Base-by-base conservation (phyloP, 2,329 filamentous ascomycete species). In the Hypoxylon sp. region DNA sequence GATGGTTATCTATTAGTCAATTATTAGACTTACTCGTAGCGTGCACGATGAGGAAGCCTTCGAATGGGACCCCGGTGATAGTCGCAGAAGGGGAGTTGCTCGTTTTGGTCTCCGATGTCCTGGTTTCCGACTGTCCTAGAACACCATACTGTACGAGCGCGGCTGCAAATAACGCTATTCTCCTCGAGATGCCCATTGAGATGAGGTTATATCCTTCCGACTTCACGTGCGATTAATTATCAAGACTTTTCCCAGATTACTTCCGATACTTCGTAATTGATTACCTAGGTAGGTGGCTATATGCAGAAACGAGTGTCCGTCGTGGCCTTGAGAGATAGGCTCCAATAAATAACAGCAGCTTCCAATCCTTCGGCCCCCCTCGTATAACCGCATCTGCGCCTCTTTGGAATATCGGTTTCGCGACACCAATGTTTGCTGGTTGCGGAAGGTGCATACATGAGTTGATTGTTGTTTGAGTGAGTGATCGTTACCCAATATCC, bases 61-160 rank as follows among this genome's bases (percentile, higher is more conserved):
- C 19, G 21, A 69, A 69, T 14, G 67, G 59, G 9, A 32, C 59
- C 21, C 46, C 52, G 2, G 67, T 69, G 21, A 60, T 61, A 5
- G 34, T 45, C 6, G 56, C 23, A 13, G 58, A 21, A 36, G 63
- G 51, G 1, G 51, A n/a, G 3, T 17, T 63, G 2, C 19, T 67
- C 1, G 41, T 63, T 14, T n/a, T 59, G 2, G 43, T 32, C 28
- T 43, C 19, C 3, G 48, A 34, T 14, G 28, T 60, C 11, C 11
- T 34, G 5, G 48, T 49, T 19, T 25, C 14, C 5, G 62, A 51
- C 30, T 65, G 61, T 19, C 61, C 61, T 25, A 52, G 4, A 7
- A 58, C 66, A 11, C 53, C 50, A 43, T 36, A 48, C 43, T 21
- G 45, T 38, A 43, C 11, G 11, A 66, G 28, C 38, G 48, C 34